Conservation (phyloP, 2,329 filamentous ascomycete species). For the Pseudogymnoascus sp. region DNA sequence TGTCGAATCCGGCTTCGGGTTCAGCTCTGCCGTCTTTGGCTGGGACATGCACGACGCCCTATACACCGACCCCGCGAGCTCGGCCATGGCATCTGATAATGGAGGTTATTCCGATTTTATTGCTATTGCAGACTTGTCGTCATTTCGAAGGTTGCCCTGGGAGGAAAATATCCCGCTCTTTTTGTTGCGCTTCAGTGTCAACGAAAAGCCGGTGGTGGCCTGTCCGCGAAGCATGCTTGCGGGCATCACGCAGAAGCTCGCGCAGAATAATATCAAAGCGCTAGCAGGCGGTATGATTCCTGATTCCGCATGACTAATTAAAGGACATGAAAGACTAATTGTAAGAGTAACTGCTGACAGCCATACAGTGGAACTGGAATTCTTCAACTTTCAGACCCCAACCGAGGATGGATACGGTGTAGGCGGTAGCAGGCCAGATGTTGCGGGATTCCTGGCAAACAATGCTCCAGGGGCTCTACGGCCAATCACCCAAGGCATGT, state of each 20-base stretch:
- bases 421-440: conserved; percentile 55
- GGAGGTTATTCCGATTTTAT: conserved; percentile 85
- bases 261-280: conserved; percentile 61
- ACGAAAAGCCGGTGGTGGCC: conserved; percentile 66
- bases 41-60: conserved; percentile 97
- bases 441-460: conserved; percentile 62
- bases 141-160: conserved; percentile 81
- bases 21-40: conserved; percentile 89
- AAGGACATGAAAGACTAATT: neutral
- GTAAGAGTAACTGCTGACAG: conserved; percentile 14
- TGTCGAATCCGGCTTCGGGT: conserved; percentile 71
- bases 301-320: neutral
- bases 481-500: conserved; percentile 85
- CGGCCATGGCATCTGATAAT: conserved; percentile 73
- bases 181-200: conserved; percentile 73
- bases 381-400: conserved; percentile 78
- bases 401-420: conserved; percentile 34
- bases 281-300: conserved; percentile 75
- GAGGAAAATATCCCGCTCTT: conserved; percentile 85
- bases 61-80: conserved; percentile 75
- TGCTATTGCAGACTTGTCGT: conserved; percentile 68
- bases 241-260: conserved; percentile 57
- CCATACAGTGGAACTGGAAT: conserved; percentile 76
- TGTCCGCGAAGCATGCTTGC: conserved; percentile 72
- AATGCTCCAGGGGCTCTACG: conserved; percentile 66